Evolutionary conservation across 2,329 filamentous ascomycete species (phyloP).

Genomic region (Akanthomyces lecanii): DNA sequence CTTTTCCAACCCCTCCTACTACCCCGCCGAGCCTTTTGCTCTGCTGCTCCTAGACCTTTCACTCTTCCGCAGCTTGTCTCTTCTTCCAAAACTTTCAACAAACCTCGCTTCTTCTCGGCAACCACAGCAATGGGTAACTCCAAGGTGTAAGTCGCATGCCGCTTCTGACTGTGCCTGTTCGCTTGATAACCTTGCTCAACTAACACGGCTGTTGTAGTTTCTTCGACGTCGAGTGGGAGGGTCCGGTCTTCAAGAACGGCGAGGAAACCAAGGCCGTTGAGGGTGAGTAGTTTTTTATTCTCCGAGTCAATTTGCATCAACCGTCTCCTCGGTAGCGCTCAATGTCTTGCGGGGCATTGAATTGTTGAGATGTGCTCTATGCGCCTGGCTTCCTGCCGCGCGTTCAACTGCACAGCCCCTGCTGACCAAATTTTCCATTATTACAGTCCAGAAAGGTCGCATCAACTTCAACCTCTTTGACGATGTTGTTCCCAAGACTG

Average conservation of each 20-base stretch:
- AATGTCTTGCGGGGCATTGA: background rate
- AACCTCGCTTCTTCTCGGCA: conserved; percentile 49
- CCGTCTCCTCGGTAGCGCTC: background rate
- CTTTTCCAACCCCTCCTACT: conserved; percentile 42
- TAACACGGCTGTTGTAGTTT: conserved; percentile 41
- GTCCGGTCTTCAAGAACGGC: conserved; percentile 62
- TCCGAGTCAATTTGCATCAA: background rate
- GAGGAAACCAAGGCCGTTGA: conserved; percentile 51
- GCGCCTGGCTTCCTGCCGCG: background rate
- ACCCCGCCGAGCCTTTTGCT: conserved; percentile 42
- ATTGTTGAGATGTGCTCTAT: background rate
- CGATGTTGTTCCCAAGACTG: conserved; percentile 82
- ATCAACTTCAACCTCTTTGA: conserved; percentile 90
- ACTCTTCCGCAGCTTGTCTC: conserved; percentile 39
- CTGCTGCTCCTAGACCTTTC: conserved; percentile 37
- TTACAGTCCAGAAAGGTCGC: conserved; percentile 65
- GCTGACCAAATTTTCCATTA: conserved; percentile 15
- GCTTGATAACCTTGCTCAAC: conserved; percentile 5
- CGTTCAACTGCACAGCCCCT: conserved; percentile 3
- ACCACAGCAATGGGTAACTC: conserved; percentile 66
- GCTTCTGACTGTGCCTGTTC: no score
- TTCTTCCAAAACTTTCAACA: conserved; percentile 37
- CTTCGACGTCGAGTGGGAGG: conserved; percentile 72
- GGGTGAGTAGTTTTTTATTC: conserved; percentile 46
- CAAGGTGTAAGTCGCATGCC: conserved; percentile 56